Evolutionary conservation across 2,329 filamentous ascomycete genomes (phyloP).

Genomic region (Chalaropsis thielavioides): DNA sequence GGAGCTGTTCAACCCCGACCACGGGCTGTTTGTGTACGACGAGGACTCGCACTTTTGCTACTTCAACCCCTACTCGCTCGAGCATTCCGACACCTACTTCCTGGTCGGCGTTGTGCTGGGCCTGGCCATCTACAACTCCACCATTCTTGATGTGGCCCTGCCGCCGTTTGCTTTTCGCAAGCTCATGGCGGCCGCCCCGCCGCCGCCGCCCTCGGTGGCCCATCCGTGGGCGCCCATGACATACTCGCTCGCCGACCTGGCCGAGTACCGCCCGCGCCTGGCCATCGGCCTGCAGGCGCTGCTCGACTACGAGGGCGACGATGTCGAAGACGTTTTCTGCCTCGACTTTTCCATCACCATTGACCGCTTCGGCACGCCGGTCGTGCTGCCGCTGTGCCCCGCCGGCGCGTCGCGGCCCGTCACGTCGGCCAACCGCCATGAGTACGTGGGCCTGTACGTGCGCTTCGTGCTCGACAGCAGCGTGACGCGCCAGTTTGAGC

Average conservation of each 20-base stretch:
- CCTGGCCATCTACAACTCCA: conserved; percentile 87
- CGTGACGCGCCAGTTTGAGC: conserved; percentile 72
- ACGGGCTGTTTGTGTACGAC: conserved; percentile 86
- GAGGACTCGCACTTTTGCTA: conserved; percentile 85
- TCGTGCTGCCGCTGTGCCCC: conserved; percentile 55
- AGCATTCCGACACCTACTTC: conserved; percentile 84
- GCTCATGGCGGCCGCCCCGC: conserved; percentile 62
- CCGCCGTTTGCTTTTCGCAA: conserved; percentile 85
- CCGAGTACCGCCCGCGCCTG: conserved; percentile 63
- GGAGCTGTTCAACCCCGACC: conserved; percentile 81
- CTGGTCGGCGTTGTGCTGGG: conserved; percentile 78
- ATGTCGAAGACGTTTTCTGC: conserved; percentile 61
- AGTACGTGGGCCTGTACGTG: conserved; percentile 78
- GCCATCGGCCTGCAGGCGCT: conserved; percentile 62
- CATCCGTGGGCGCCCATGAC: conserved; percentile 49
- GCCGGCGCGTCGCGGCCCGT: conserved; percentile 62
- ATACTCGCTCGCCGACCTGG: conserved; percentile 67
- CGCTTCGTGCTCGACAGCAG: conserved; percentile 64
- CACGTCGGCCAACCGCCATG: conserved; percentile 68
- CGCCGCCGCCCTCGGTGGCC: conserved; percentile 27
- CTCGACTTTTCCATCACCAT: conserved; percentile 67
- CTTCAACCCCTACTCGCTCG: conserved; percentile 81
- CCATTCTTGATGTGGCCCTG: conserved; percentile 74
- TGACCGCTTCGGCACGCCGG: conserved; percentile 58
- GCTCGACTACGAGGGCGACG: conserved; percentile 66